Base-by-base conservation (phyloP, 331 rosid genomes). In the Arachis monticola region DNA sequence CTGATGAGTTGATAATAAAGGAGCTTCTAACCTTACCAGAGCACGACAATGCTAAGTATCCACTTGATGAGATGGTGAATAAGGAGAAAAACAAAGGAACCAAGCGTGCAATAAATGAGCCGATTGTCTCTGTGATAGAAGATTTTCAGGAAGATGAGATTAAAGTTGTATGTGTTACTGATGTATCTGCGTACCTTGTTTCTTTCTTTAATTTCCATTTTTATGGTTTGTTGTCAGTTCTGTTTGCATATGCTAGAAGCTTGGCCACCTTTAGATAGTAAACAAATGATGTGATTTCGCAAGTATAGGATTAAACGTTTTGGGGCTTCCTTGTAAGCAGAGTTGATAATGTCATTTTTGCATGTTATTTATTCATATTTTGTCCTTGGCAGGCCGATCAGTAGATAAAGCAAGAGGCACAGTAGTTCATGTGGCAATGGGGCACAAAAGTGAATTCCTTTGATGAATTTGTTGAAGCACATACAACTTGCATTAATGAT, bases 11-110 rank as follows among this genome's bases (percentile, higher is more conserved):
- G 90, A 78, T 93, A 73, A 80, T 88, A 52, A 88, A 83, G 83
- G 98, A 93, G 77, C 93, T 91, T 70, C 83, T 91, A 61, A 63
- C 82, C 38, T 71, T 93, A 81, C 80, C 91, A 74, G 98, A 93
- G 79, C 98, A 91, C 70, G 98, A 93, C 78, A 93, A 88, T 83
- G 93, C 90, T 10, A 93, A 91, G 82, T 93, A 93, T 74, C 96
- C 92, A 3, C 80, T 93, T 5, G 88, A 91, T 64, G 97, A 88
- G 72, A 86, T 79, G 78, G 75, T 53, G 41, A 86, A 73, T 62
- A 93, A 89, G 82, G 93, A 90, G 84, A 93, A 81, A 82, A 93
- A 82, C 88, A 93, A 85, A 80, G 88, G 90, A 60, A 51, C 69
- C n/a, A 91, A 83, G 76, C 93, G 89, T 59, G 72, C 79, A 67